Evolutionary conservation across 805 yeast genomes (phyloP), one percentile per base, ranked within the genome.

Genomic region (Wickerhamia fluorescens): DNA sequence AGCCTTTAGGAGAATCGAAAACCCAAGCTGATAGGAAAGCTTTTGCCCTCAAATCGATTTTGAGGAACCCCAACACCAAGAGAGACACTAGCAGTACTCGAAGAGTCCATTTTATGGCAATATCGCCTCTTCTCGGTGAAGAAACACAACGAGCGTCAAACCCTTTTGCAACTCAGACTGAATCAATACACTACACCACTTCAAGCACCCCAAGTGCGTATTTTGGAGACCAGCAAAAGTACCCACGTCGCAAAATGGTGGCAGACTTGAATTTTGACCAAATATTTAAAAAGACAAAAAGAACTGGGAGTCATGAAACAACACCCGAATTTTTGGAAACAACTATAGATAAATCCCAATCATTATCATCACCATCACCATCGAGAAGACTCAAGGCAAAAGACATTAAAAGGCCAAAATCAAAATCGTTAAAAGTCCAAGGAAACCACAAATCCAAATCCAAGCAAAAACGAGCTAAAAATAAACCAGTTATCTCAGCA

Each of bases 241-340:
- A 47, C 16, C 51, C 51, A 10, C 39, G 58, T 18, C 40, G 50
- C 14, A 53, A 53, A 25, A 34, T 50, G 13, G 58, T 53, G 11
- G 58, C 57, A 1, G 48, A 49, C 21, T 33, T 53, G 21, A 42
- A 50, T 26, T 52, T 53, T 23, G 48, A 45, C 17, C 55, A 53
- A 30, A 51, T 53, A n/a, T 33, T 53, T 15, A 38, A 38, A 12
- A 44, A 45, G 29, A 45, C 46, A 10, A 36, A 37, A 8, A n/a
- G n/a, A n/a, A n/a, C n/a, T 18, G 20, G 10, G 20, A 18, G 20
- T 10, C 7, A 18, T 18, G 20, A 8, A 18, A 37, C 29, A 19
- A 28, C 24, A 22, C 13, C 11, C 11, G 24, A 10, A 22, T 7
- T 12, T n/a, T 22, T 10, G 20, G n/a, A n/a, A n/a, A n/a, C n/a